Evolutionary conservation across 169 alveolate genomes (phyloP).

Genomic region (Plasmodium berghei): DNA sequence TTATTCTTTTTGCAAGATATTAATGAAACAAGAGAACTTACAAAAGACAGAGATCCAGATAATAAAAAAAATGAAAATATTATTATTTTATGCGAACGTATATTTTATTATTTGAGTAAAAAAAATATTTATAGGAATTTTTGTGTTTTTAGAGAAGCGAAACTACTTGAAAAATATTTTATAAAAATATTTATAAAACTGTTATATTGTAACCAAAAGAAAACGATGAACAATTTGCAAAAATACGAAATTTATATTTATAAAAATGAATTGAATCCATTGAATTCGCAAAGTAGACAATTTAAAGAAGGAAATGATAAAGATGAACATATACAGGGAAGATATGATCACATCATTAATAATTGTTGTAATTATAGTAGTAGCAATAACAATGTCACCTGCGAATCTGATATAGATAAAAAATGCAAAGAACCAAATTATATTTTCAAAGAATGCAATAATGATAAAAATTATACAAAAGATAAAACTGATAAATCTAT

Average conservation of each 20-base stretch:
- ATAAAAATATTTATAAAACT: slow-evolving; percentile 50
- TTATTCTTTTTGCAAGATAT: slow-evolving; percentile 18
- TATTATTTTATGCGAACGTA: slow-evolving; percentile 26
- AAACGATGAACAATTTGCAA: slow-evolving; percentile 56
- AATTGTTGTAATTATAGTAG: too few species aligned
- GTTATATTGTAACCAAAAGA: slow-evolving; percentile 37
- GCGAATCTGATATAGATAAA: not conserved
- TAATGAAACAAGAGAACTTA: not conserved
- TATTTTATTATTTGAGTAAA: slow-evolving; percentile 38
- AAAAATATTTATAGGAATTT: slow-evolving; percentile 59
- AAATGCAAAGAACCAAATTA: not conserved
- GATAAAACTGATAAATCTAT: not conserved
- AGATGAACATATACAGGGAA: not conserved
- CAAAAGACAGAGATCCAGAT: not conserved
- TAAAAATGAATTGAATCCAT: not conserved
- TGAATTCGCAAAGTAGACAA: not conserved
- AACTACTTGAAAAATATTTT: slow-evolving; percentile 34
- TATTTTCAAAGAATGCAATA: not conserved
- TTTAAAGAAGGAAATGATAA: not conserved
- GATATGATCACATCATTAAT: too few species aligned
- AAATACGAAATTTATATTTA: slow-evolving; percentile 46
- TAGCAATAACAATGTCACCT: not conserved
- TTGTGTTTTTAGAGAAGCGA: slow-evolving; percentile 14
- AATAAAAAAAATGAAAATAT: slow-evolving; percentile 23
- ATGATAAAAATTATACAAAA: too few species aligned